Conservation (phyloP, 2,329 filamentous ascomycete genomes). For the Cytospora schulzeri region DNA sequence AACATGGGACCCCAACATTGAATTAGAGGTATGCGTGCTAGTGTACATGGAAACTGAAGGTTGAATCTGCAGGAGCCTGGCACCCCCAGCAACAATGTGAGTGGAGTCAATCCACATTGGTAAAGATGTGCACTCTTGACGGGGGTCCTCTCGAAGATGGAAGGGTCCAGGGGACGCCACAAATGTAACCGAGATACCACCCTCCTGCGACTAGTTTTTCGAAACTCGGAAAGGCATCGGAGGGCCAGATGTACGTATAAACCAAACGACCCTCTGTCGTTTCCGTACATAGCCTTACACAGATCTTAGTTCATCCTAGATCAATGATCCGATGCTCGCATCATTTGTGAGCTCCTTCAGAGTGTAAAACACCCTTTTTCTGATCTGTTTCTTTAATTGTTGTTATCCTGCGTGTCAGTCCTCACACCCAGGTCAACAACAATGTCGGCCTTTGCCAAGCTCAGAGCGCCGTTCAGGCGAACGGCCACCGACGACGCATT, state of each 20-base stretch:
- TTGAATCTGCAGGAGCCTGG: background rate
- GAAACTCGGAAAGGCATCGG: background rate
- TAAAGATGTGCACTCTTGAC: background rate
- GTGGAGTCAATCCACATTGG: background rate
- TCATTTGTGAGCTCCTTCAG: background rate
- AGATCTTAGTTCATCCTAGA: background rate
- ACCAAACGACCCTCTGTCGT: background rate
- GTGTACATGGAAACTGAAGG: background rate
- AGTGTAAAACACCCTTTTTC: background rate
- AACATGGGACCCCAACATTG: background rate
- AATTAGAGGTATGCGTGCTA: background rate
- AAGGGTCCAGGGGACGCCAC: background rate
- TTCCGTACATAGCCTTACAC: background rate
- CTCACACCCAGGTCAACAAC: background rate
- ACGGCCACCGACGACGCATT: background rate
- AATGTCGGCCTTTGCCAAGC: background rate
- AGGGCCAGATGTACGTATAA: background rate
- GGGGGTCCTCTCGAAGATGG: background rate
- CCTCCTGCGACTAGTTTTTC: background rate
- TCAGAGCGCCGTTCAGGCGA: background rate
- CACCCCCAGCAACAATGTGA: background rate
- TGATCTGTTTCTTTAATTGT: background rate
- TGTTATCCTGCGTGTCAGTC: background rate
- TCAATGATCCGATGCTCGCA: background rate
- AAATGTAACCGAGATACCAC: background rate